Evolutionary conservation across 2,329 filamentous ascomycete species (phyloP).

Genomic region (Clonostachys rhizophaga): DNA sequence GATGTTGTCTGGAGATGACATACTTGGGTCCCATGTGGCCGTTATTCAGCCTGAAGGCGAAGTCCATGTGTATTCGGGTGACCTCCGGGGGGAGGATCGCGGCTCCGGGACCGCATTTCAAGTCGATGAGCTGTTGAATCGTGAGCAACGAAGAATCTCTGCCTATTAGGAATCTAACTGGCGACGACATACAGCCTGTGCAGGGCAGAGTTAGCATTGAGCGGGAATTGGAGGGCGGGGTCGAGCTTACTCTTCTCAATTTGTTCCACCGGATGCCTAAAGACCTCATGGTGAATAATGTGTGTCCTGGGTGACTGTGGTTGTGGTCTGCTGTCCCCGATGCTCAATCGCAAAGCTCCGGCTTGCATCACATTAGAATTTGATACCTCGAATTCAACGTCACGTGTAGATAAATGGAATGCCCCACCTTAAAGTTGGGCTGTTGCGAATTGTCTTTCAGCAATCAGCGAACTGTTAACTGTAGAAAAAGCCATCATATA

Average conservation of each 20-base stretch:
- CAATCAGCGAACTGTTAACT: neutral
- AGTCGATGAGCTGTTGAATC: constrained; percentile 57
- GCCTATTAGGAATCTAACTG: neutral
- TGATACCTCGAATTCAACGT: neutral
- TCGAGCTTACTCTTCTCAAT: constrained; percentile 61
- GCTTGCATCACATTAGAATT: neutral
- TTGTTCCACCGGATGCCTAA: constrained; percentile 68
- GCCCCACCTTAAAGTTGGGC: neutral
- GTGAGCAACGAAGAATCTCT: neutral
- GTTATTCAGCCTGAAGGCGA: constrained; percentile 54
- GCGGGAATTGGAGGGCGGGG: neutral
- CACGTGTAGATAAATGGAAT: neutral
- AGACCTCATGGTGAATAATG: constrained; percentile 26
- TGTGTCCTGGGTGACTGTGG: neutral
- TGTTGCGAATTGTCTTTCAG: neutral
- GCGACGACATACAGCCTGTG: constrained; percentile 4
- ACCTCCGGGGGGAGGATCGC: constrained; percentile 74
- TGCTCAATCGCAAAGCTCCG: neutral
- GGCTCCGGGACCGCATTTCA: constrained; percentile 80
- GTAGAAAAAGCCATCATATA: too few species aligned
- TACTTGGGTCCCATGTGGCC: constrained; percentile 74
- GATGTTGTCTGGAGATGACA: constrained; percentile 19
- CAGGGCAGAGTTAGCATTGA: constrained; percentile 1
- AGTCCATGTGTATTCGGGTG: constrained; percentile 70
- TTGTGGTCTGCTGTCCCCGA: constrained; percentile 3